phyloP scores from a whole-genome alignment of 805 yeast species.

The Wickerhamiella vanderwaltii region DNA sequence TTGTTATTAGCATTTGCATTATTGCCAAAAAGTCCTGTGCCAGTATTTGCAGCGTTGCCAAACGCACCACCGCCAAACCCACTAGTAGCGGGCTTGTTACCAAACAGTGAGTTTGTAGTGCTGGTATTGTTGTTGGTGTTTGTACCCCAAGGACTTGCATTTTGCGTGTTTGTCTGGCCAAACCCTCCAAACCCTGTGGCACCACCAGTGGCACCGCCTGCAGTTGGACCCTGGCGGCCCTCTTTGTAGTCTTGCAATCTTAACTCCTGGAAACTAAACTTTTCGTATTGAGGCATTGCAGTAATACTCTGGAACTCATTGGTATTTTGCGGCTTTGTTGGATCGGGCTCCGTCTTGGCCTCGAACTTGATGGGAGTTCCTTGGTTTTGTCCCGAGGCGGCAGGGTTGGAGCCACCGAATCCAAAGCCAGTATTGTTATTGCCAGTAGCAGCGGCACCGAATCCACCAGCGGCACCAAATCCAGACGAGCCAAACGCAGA shows the following conservation, averaged over 20 bases:
- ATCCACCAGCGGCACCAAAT: slow-evolving; percentile 20
- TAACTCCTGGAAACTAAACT: slow-evolving; percentile 75
- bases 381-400: slow-evolving; percentile 32
- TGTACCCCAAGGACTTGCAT: slow-evolving; percentile 11
- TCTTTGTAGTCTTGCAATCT: slow-evolving; percentile 79
- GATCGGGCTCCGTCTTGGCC: slow-evolving; percentile 61
- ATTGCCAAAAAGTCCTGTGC: slow-evolving; percentile 25
- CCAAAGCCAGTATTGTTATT: slow-evolving; percentile 14
- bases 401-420: slow-evolving; percentile 11
- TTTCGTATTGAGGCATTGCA: slow-evolving; percentile 82
- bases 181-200: slow-evolving; percentile 5
- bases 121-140: neutral
- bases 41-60: slow-evolving; percentile 12
- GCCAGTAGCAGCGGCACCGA: slow-evolving; percentile 27
- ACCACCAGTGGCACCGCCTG: slow-evolving; percentile 1
- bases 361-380: slow-evolving; percentile 62
- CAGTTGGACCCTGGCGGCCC: slow-evolving; percentile 34
- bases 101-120: slow-evolving; percentile 9
- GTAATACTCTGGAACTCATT: slow-evolving; percentile 53
- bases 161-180: slow-evolving; percentile 10
- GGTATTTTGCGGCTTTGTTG: slow-evolving; percentile 40
- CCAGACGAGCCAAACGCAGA: slow-evolving; percentile 30
- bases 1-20: slow-evolving; percentile 13
- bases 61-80: slow-evolving; percentile 5
- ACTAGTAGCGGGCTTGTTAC: neutral